A percentile compares a stretch with the other conserved stretches of the same genome.
Conservation (phyloP, 192 early-diverging fungal genomes). For the Coemansia sp. region DNA sequence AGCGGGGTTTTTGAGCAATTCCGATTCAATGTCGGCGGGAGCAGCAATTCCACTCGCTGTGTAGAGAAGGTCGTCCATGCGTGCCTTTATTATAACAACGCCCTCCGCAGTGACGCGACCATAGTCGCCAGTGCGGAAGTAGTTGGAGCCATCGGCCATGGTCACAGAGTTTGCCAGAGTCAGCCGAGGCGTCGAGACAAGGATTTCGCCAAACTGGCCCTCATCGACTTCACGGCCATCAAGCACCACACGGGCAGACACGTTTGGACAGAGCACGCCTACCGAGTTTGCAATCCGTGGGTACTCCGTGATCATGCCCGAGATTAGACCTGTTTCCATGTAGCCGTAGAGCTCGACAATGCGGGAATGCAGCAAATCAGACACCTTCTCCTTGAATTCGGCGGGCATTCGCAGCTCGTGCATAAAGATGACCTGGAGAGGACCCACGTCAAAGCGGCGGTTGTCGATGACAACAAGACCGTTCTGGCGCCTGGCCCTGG, state of each 20-base stretch:
- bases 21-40: conserved; percentile 36
- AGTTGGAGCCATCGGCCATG: conserved; percentile 7
- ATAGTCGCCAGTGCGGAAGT: conserved; percentile 46
- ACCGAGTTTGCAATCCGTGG: conserved; percentile 44
- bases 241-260: conserved; percentile 36
- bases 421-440: conserved; percentile 33
- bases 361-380: conserved; percentile 29
- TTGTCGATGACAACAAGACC: conserved; percentile 12
- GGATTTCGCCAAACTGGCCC: conserved; percentile 46
- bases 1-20: conserved; percentile 10
- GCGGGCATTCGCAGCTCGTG: conserved; percentile 30
- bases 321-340: conserved; percentile 44
- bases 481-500: conserved; percentile 13
- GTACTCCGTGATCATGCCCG: conserved; percentile 48
- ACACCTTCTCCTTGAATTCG: conserved; percentile 22
- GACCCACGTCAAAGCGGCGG: conserved; percentile 21
- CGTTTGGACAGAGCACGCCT: conserved; percentile 38
- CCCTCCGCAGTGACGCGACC: conserved; percentile 37
- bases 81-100: conserved; percentile 43
- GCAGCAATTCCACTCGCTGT: conserved; percentile 7
- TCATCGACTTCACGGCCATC: conserved; percentile 37
- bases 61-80: conserved; percentile 32
- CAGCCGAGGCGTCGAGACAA: conserved; percentile 42
- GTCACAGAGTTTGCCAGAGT: not conserved
- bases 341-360: conserved; percentile 52